These are phyloP conservation scores for Komagataella pastoris DNA, from an alignment of 805 yeast species.

Conservation along the genomic window DNA sequence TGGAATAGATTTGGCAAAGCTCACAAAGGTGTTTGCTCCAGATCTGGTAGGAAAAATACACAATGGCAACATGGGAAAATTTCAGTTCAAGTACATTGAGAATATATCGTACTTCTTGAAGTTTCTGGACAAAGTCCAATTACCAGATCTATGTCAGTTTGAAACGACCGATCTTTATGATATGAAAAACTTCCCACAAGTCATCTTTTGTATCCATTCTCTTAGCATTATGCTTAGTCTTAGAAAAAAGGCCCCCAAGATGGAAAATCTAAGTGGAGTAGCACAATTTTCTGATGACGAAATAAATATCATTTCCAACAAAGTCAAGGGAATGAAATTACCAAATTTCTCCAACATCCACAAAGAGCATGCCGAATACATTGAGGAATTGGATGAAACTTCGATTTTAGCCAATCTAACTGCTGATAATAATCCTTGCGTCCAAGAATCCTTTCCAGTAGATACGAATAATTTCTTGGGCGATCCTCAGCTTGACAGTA, in stretches of 20 bases:
- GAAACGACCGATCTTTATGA: conserved; percentile 91
- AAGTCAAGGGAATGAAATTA: conserved; percentile 49
- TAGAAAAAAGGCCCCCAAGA: conserved; percentile 41
- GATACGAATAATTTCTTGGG: not conserved
- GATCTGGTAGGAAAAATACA: conserved; percentile 41
- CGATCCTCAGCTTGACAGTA: not conserved
- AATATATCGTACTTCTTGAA: conserved; percentile 77
- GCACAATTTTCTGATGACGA: conserved; percentile 57
- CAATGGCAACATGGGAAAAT: conserved; percentile 29
- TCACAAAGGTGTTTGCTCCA: conserved; percentile 64
- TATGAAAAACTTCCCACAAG: conserved; percentile 84
- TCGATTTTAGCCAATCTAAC: not conserved
- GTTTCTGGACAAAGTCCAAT: conserved; percentile 51
- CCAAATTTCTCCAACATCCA: conserved; percentile 55
- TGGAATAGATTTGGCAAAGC: conserved; percentile 76
- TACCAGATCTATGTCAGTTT: conserved; percentile 82
- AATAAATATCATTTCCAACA: conserved; percentile 54
- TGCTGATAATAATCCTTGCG: not conserved
- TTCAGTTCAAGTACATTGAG: conserved; percentile 86
- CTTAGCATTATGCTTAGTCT: conserved; percentile 59
- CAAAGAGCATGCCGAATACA: conserved; percentile 18
- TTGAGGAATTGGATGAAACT: conserved; percentile 2
- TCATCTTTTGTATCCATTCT: conserved; percentile 87
- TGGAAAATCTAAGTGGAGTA: conserved; percentile 50
- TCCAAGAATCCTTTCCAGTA: not conserved